These are phyloP conservation scores for Tulasnella sp. DNA, from an alignment of 768 basidiomycete species.

Conservation along the genomic window DNA sequence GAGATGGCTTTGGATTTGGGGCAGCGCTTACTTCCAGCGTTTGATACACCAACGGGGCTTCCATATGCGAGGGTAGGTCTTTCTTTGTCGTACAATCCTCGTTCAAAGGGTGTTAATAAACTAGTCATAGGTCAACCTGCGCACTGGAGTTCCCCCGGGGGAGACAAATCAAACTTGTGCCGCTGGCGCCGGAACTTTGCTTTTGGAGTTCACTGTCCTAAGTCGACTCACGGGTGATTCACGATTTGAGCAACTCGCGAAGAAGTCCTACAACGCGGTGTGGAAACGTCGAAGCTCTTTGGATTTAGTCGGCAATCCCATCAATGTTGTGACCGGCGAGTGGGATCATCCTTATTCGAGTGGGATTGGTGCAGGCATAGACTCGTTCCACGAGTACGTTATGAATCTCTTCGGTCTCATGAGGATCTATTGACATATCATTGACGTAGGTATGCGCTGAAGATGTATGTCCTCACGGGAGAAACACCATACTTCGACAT, in stretches of 20 bases:
- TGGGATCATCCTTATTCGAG: slow-evolving; percentile 72
- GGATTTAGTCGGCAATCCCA: slow-evolving; percentile 76
- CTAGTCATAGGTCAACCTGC: slow-evolving; percentile 58
- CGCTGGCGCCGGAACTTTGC: slow-evolving; percentile 85
- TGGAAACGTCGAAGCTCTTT: slow-evolving; percentile 88
- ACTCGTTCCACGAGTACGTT: slow-evolving; percentile 76
- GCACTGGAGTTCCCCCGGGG: slow-evolving; percentile 61
- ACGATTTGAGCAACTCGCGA: slow-evolving; percentile 80
- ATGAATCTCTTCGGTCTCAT: not conserved
- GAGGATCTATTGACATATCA: not conserved
- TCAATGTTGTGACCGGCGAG: slow-evolving; percentile 71
- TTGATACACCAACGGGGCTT: slow-evolving; percentile 80
- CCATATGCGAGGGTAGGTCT: slow-evolving; percentile 73
- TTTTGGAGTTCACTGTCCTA: slow-evolving; percentile 89
- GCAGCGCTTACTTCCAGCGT: slow-evolving; percentile 77
- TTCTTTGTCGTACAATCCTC: slow-evolving; percentile 5
- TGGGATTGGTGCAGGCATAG: slow-evolving; percentile 87
- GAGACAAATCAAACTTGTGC: slow-evolving; percentile 82
- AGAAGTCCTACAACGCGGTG: slow-evolving; percentile 82
- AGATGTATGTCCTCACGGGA: slow-evolving; percentile 83
- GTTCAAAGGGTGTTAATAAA: not conserved
- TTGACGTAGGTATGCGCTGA: slow-evolving; percentile 54
- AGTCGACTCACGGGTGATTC: slow-evolving; percentile 84
- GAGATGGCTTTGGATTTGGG: slow-evolving; percentile 80
- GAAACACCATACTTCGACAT: slow-evolving; percentile 74